A percentile compares a stretch with the other conserved stretches of the same genome.
Conservation (phyloP, 495 filamentous ascomycete species). For the Coniosporium apollinis region DNA sequence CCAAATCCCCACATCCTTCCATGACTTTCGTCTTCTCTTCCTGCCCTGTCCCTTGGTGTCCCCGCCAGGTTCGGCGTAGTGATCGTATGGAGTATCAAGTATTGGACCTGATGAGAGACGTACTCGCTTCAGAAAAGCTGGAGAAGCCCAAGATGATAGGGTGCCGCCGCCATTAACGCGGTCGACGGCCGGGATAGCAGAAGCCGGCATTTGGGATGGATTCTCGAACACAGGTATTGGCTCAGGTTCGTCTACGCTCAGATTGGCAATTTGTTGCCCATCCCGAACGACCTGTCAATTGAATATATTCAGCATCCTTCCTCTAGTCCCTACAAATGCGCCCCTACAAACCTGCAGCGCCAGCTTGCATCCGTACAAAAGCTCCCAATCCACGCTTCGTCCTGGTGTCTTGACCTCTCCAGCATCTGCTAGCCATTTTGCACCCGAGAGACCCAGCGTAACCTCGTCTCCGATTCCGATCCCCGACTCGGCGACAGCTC, state of each 20-base stretch:
- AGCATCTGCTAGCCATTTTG: conserved; percentile 34
- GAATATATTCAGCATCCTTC: too few species aligned
- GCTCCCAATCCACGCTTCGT: conserved; percentile 56
- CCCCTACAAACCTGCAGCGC: conserved; percentile 38
- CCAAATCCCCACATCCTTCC: conserved; percentile 50
- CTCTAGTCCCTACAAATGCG: not conserved
- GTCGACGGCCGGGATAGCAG: conserved; percentile 4
- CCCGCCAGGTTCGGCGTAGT: conserved; percentile 56
- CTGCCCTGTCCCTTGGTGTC: conserved; percentile 42
- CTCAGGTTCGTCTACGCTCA: conserved; percentile 7
- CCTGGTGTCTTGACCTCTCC: conserved; percentile 39
- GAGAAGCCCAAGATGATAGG: conserved; percentile 41
- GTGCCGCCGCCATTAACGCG: too few species aligned
- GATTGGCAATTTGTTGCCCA: conserved; percentile 1
- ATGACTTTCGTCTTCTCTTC: conserved; percentile 55
- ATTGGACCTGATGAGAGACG: conserved; percentile 43
- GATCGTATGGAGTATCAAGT: conserved; percentile 41
- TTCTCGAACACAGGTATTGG: too few species aligned
- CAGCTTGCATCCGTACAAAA: conserved; percentile 42
- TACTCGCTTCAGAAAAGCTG: conserved; percentile 54
- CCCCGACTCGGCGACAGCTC: conserved; percentile 43
- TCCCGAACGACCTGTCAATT: not conserved
- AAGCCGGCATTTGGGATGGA: too few species aligned
- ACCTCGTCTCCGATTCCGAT: conserved; percentile 67
- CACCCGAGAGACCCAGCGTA: conserved; percentile 47